Conservation (phyloP, 768 basidiomycete genomes). For the Coprinellus micaceus region DNA sequence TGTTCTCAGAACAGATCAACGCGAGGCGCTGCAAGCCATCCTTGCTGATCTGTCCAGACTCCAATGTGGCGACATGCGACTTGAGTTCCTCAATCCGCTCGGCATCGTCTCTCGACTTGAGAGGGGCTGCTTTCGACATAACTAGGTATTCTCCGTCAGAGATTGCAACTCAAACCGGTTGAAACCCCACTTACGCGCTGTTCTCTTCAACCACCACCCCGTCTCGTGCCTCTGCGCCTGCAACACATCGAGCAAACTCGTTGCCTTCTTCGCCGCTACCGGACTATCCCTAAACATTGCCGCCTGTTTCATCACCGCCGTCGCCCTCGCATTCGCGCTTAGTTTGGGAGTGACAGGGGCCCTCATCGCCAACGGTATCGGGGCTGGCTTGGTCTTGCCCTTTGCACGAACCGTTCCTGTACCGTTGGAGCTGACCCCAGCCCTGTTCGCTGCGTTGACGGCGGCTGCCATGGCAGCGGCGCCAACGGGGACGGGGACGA, state of each 20-base stretch:
- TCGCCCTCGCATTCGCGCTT: slow-evolving; percentile 41
- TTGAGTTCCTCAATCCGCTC: slow-evolving; percentile 51
- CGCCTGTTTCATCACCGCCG: slow-evolving; percentile 65
- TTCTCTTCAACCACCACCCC: slow-evolving; percentile 83
- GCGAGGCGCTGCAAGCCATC: slow-evolving; percentile 63
- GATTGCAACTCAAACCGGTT: no score
- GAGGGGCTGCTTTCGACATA: slow-evolving; percentile 45
- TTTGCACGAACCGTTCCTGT: slow-evolving; percentile 36
- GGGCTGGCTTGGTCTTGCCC: slow-evolving; percentile 34
- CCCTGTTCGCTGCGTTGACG: slow-evolving; percentile 15
- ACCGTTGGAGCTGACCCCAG: slow-evolving; percentile 32
- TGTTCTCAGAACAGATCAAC: slow-evolving; percentile 57
- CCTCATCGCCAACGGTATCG: slow-evolving; percentile 31
- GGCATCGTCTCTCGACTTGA: slow-evolving; percentile 34
- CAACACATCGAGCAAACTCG: slow-evolving; percentile 67
- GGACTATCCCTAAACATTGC: slow-evolving; percentile 84
- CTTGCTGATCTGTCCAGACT: slow-evolving; percentile 48
- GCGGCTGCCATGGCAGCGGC: neutral
- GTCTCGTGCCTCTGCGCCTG: slow-evolving; percentile 66
- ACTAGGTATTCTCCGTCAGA: no score
- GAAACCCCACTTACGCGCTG: slow-evolving; percentile 63
- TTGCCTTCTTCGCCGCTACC: slow-evolving; percentile 44
- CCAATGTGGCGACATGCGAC: slow-evolving; percentile 50
- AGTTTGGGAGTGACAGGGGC: slow-evolving; percentile 56
- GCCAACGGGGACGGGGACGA: slow-evolving; percentile 12